These are phyloP conservation scores for Micromonas pusilla DNA, from an alignment of 139 green algal genomes.

Conservation along the genomic window DNA sequence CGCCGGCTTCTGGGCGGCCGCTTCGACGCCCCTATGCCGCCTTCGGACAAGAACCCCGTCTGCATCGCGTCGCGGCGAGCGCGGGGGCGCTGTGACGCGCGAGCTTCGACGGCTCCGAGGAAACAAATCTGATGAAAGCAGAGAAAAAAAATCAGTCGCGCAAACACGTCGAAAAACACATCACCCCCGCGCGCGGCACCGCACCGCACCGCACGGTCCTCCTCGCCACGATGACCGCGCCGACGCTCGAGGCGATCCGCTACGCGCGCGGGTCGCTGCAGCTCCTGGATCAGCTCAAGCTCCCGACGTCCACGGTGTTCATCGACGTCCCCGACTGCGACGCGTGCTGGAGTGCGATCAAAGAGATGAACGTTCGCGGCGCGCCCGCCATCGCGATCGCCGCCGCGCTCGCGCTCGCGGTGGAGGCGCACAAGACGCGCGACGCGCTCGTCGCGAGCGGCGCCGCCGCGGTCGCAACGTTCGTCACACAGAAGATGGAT, in stretches of 20 bases:
- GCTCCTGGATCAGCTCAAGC: slow-evolving; percentile 82
- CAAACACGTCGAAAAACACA: no score
- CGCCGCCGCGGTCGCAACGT: slow-evolving; percentile 39
- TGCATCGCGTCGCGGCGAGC: no score
- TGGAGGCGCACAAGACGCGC: slow-evolving; percentile 36
- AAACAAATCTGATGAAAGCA: no score
- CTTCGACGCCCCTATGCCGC: no score
- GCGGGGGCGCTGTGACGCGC: no score
- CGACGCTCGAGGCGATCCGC: slow-evolving; percentile 60
- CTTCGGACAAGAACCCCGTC: no score
- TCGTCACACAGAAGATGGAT: slow-evolving; percentile 70
- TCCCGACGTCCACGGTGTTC: slow-evolving; percentile 66
- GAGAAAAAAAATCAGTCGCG: no score
- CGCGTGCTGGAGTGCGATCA: slow-evolving; percentile 51
- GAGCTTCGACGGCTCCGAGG: no score
- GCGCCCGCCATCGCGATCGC: slow-evolving; percentile 88
- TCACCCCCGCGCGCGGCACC: no score
- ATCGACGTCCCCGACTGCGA: slow-evolving; percentile 45
- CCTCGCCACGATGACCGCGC: background rate
- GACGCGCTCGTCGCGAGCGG: slow-evolving; percentile 12
- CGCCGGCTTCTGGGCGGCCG: no score
- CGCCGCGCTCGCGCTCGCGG: slow-evolving; percentile 54
- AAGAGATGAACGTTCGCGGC: slow-evolving; percentile 88
- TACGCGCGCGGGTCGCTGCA: slow-evolving; percentile 63
- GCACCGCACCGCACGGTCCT: no score